phyloP scores from a whole-genome alignment of 2,329 filamentous ascomycete genomes.

The Nannizziopsis arthrosporioides region DNA sequence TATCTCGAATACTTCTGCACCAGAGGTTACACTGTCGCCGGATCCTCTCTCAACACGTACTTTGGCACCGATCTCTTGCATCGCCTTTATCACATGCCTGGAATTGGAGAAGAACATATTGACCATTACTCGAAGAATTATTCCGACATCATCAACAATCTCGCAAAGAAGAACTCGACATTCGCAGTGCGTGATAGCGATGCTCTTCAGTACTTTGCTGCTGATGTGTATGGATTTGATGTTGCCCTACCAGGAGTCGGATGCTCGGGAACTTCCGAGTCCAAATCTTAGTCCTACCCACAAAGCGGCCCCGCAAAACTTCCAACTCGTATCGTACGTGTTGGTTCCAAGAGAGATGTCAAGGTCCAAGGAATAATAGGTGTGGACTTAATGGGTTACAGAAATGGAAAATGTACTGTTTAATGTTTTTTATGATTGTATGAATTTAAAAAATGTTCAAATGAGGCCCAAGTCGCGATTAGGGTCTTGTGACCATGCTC shows the following conservation, averaged over 20 bases:
- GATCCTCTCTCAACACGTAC: constrained; percentile 47
- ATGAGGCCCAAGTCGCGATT: too few relatives aligned
- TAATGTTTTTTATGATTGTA: too few relatives aligned
- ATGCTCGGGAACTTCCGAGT: constrained; percentile 38
- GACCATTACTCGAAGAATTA: constrained; percentile 54
- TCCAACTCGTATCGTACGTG: constrained; percentile 3
- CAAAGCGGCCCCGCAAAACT: constrained; percentile 10
- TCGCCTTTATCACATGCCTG: constrained; percentile 52
- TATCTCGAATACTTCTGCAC: constrained; percentile 50
- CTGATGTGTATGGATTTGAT: constrained; percentile 54
- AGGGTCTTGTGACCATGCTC: too few relatives aligned
- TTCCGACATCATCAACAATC: constrained; percentile 38
- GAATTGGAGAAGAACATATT: constrained; percentile 48
- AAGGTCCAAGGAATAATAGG: too few relatives aligned
- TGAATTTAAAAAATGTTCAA: too few relatives aligned
- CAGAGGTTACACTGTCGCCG: constrained; percentile 51
- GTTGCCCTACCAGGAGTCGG: constrained; percentile 52
- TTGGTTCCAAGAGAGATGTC: too few relatives aligned
- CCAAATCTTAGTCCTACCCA: constrained; percentile 12
- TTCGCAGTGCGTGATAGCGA: constrained; percentile 48
- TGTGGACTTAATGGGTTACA: too few relatives aligned
- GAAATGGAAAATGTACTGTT: too few relatives aligned
- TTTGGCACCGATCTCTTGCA: constrained; percentile 58
- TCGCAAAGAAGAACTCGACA: constrained; percentile 42
- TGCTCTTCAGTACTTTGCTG: constrained; percentile 56